Conservation (phyloP, 2,329 filamentous ascomycete species). For the Lecanicillium sp. region DNA sequence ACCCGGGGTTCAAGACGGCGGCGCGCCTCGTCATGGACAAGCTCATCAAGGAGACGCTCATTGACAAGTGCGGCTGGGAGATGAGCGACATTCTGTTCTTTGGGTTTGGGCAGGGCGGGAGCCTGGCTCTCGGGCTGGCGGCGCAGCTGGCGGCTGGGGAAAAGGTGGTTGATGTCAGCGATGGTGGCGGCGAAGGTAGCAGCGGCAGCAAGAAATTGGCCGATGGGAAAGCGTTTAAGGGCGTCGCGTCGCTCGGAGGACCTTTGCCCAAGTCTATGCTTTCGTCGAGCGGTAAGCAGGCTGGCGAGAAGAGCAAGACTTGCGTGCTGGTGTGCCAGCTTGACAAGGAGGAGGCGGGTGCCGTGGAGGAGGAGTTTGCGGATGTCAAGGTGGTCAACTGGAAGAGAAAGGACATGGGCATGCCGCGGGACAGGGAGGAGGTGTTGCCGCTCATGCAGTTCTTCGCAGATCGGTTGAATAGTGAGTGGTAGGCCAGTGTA, state of each 20-base stretch:
- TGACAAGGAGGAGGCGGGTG: conserved; percentile 54
- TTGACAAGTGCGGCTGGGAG: conserved; percentile 52
- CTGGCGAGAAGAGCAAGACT: conserved; percentile 56
- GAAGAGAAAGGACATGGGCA: conserved; percentile 63
- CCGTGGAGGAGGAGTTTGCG: conserved; percentile 57
- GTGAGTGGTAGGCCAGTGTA: too few species aligned
- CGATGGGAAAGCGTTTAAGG: conserved; percentile 32
- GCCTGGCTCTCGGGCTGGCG: conserved; percentile 50
- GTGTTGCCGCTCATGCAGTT: conserved; percentile 88
- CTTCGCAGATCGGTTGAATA: conserved; percentile 54
- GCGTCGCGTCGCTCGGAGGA: conserved; percentile 57
- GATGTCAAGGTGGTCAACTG: conserved; percentile 62
- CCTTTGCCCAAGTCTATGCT: conserved; percentile 46
- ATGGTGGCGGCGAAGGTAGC: not conserved
- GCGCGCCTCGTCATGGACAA: conserved; percentile 37
- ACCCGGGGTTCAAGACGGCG: conserved; percentile 52
- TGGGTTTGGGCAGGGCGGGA: conserved; percentile 61
- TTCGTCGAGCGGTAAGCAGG: conserved; percentile 32
- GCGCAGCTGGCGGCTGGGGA: conserved; percentile 28
- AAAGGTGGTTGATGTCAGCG: too few species aligned
- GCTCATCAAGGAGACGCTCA: conserved; percentile 42
- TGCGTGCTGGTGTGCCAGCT: conserved; percentile 55
- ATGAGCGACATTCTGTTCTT: conserved; percentile 54
- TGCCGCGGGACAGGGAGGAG: conserved; percentile 79
- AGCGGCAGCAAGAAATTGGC: conserved; percentile 5